These are phyloP conservation scores for Penicillium bialowiezense DNA, from an alignment of 495 filamentous ascomycete species.

Conservation along the genomic window DNA sequence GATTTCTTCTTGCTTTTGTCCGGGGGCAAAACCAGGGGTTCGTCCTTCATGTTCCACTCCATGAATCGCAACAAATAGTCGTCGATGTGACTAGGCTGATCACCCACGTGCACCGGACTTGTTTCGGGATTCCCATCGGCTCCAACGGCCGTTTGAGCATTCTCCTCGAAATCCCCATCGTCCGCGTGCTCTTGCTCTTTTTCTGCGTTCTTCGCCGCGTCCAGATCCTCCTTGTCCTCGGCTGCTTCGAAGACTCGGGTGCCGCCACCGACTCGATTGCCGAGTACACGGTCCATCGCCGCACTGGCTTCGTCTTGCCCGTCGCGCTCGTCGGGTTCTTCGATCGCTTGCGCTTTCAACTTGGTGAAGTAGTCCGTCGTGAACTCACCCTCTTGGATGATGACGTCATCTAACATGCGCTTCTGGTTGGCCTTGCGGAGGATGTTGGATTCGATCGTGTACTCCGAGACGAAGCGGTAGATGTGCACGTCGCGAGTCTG, in stretches of 20 bases:
- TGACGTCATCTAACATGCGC: slow-evolving; percentile 93
- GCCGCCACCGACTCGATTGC: slow-evolving; percentile 50
- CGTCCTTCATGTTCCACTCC: slow-evolving; percentile 72
- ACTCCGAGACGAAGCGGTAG: slow-evolving; percentile 94
- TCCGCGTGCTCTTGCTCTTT: slow-evolving; percentile 84
- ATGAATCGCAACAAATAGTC: slow-evolving; percentile 82
- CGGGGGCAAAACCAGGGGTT: slow-evolving; percentile 72
- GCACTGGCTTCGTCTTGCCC: slow-evolving; percentile 64
- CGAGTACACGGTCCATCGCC: slow-evolving; percentile 86
- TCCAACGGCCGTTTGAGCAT: slow-evolving; percentile 10
- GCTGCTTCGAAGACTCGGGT: slow-evolving; percentile 75
- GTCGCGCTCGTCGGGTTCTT: slow-evolving; percentile 58
- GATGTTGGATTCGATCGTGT: slow-evolving; percentile 98
- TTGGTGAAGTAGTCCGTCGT: slow-evolving; percentile 97
- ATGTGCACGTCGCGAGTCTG: slow-evolving; percentile 98
- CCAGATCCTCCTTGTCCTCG: slow-evolving; percentile 89
- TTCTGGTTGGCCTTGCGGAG: slow-evolving; percentile 95
- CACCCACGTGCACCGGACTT: background rate
- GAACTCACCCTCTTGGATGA: slow-evolving; percentile 98
- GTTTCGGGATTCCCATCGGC: slow-evolving; percentile 17
- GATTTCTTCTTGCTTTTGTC: slow-evolving; percentile 78
- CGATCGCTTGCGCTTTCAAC: slow-evolving; percentile 63
- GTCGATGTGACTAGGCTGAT: slow-evolving; percentile 61
- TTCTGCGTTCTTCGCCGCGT: slow-evolving; percentile 81
- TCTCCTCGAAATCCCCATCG: slow-evolving; percentile 88